Conservation (phyloP, 2,329 filamentous ascomycete genomes). For the Sporothrix pseudoabietina region DNA sequence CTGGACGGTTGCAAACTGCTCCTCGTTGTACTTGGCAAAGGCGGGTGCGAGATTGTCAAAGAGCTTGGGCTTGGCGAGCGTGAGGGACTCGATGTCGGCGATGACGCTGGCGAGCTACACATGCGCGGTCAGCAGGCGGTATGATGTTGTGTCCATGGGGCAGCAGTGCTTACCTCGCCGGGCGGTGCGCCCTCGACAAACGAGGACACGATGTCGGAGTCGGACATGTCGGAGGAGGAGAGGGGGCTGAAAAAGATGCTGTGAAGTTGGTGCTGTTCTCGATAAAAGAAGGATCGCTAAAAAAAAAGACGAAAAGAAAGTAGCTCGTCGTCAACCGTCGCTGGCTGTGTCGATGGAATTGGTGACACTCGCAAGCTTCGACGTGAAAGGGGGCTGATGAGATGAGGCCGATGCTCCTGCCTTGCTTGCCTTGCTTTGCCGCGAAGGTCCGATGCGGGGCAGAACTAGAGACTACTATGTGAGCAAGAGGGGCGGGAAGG, state of each 20-base stretch:
- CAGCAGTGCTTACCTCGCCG: conserved; percentile 72
- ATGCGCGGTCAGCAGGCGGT: conserved; percentile 2
- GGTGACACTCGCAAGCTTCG: no score
- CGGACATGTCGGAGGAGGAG: conserved; percentile 28
- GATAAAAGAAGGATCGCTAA: not conserved
- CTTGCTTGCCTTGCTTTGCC: not conserved
- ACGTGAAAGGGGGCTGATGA: conserved; percentile 11
- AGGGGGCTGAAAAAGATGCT: no score
- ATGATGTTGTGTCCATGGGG: not conserved
- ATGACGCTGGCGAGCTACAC: conserved; percentile 44
- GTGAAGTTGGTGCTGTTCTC: not conserved
- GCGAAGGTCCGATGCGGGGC: conserved; percentile 26
- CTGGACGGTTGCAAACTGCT: conserved; percentile 86
- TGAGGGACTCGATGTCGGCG: conserved; percentile 85
- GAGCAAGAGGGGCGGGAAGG: conserved; percentile 15
- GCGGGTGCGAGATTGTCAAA: conserved; percentile 75
- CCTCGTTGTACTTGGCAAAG: conserved; percentile 94
- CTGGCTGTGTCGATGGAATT: not conserved
- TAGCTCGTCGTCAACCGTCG: not conserved
- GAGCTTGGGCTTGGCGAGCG: conserved; percentile 67
- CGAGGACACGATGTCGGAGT: conserved; percentile 68
- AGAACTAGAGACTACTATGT: not conserved
- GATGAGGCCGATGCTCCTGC: not conserved
- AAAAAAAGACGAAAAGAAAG: not conserved
- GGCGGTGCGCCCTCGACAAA: conserved; percentile 95